Percentiles rank a stretch among this genome's conserved stretches.
These are phyloP conservation scores for Croton setiger DNA, from an alignment of 441 rosid species.

Conservation along the genomic window DNA sequence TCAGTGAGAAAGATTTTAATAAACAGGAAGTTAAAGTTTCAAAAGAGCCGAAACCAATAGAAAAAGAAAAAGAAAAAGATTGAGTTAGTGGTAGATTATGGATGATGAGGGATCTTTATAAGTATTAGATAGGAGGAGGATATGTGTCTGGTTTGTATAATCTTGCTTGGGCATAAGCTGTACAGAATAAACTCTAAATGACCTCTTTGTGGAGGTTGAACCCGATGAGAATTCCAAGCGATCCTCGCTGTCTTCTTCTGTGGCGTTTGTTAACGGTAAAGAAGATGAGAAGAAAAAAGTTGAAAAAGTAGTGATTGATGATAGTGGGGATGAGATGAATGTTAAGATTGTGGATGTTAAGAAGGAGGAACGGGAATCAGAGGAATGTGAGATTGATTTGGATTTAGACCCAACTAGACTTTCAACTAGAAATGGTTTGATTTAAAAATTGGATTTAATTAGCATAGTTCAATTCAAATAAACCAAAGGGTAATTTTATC, in stretches of 20 bases:
- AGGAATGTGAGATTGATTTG: conserved; percentile 93
- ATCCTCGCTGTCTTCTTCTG: conserved; percentile 33
- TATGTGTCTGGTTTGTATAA: conserved; percentile 60
- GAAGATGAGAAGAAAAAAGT: conserved; percentile 20
- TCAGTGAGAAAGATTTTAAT: conserved; percentile 60
- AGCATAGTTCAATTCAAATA: too few species aligned
- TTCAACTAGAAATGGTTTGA: too few species aligned
- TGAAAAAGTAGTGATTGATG: conserved; percentile 53
- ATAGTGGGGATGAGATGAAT: conserved; percentile 47
- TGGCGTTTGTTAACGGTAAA: conserved; percentile 26
- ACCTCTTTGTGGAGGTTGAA: conserved; percentile 57
- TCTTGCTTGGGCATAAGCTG: conserved; percentile 98
- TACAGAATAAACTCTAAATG: conserved; percentile 74
- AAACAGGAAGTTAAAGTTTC: conserved; percentile 35
- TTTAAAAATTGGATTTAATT: too few species aligned
- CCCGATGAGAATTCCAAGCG: conserved; percentile 40
- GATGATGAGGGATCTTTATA: conserved; percentile 71
- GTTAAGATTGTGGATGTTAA: conserved; percentile 24
- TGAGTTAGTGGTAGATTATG: conserved; percentile 53
- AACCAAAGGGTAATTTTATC: too few species aligned
- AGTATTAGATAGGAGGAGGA: conserved; percentile 52
- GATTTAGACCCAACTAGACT: conserved; percentile 50
- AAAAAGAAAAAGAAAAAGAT: conserved; percentile 23
- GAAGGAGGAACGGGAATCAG: conserved; percentile 88
- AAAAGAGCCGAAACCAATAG: conserved; percentile 38